Conservation (phyloP, 805 yeast species). For the Metschnikowia lachancei region DNA sequence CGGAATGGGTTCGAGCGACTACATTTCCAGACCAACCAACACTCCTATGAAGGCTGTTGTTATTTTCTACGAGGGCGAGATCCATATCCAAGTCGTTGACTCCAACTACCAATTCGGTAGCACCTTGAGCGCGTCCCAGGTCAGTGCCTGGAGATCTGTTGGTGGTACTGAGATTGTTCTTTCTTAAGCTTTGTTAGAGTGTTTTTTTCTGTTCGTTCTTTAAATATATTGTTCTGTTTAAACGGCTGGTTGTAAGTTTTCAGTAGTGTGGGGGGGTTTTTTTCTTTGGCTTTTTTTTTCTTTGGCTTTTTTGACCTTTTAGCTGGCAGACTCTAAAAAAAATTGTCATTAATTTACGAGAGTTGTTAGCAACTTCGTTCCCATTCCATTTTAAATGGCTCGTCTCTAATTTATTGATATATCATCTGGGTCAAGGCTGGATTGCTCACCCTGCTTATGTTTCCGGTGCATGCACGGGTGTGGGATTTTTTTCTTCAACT, state of each 20-base stretch:
- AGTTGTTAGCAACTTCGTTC: not conserved
- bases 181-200: slow-evolving; percentile 9
- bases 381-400: no score
- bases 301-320: not conserved
- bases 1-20: slow-evolving; percentile 88
- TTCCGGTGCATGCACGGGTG: not conserved
- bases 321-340: no score
- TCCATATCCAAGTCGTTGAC: slow-evolving; percentile 62
- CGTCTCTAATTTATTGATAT: no score
- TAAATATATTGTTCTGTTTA: slow-evolving; percentile 6
- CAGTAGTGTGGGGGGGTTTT: no score
- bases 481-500: not conserved
- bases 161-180: slow-evolving; percentile 49
- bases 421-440: no score
- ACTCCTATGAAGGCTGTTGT: slow-evolving; percentile 87
- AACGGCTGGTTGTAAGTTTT: no score
- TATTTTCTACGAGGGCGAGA: slow-evolving; percentile 57
- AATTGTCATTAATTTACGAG: no score
- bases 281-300: no score
- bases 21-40: slow-evolving; percentile 79
- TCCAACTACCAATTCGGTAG: slow-evolving; percentile 52
- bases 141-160: slow-evolving; percentile 54
- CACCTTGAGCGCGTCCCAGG: slow-evolving; percentile 43
- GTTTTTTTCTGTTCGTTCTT: slow-evolving; percentile 3
- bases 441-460: not conserved